phyloP scores from a whole-genome alignment of 768 basidiomycete species.

The Naematelia aurantialba region DNA sequence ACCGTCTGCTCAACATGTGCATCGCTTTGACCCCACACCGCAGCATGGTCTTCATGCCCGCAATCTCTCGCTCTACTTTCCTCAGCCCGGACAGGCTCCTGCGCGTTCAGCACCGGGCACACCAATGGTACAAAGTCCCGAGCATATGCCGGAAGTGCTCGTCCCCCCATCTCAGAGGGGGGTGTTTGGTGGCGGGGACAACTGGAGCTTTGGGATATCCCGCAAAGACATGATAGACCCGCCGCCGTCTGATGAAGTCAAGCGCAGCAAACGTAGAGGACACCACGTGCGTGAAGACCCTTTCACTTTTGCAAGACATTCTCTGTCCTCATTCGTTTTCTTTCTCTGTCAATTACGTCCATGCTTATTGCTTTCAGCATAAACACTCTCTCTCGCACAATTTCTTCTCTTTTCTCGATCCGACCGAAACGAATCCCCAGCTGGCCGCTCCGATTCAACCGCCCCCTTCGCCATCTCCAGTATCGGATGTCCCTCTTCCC shows the following conservation, averaged over 20 bases:
- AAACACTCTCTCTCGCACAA: conserved; percentile 92
- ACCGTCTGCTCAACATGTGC: not conserved
- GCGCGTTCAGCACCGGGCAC: conserved; percentile 52
- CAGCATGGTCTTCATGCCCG: conserved; percentile 67
- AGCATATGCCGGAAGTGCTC: not conserved
- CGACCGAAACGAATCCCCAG: conserved; percentile 50
- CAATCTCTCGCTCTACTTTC: conserved; percentile 88
- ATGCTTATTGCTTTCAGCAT: conserved; percentile 57
- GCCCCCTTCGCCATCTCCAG: conserved; percentile 10
- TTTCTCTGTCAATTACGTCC: not conserved
- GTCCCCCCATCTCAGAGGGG: not conserved
- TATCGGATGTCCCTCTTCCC: conserved; percentile 32
- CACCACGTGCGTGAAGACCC: conserved; percentile 45
- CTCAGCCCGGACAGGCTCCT: conserved; percentile 63
- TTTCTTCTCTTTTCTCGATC: conserved; percentile 93
- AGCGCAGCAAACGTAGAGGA: conserved; percentile 43
- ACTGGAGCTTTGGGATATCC: conserved; percentile 43
- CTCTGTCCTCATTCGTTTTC: not conserved
- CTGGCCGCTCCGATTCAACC: conserved; percentile 4
- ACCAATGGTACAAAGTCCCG: conserved; percentile 35
- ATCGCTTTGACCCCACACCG: conserved; percentile 31
- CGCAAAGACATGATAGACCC: not conserved
- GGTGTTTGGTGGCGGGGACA: conserved; percentile 58
- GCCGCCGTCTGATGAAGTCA: conserved; percentile 20
- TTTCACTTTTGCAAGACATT: not conserved